Evolutionary conservation across 2,329 filamentous ascomycete genomes (phyloP), one percentile per base, ranked within the genome.

Genomic region (Calonectria ilicicola): DNA sequence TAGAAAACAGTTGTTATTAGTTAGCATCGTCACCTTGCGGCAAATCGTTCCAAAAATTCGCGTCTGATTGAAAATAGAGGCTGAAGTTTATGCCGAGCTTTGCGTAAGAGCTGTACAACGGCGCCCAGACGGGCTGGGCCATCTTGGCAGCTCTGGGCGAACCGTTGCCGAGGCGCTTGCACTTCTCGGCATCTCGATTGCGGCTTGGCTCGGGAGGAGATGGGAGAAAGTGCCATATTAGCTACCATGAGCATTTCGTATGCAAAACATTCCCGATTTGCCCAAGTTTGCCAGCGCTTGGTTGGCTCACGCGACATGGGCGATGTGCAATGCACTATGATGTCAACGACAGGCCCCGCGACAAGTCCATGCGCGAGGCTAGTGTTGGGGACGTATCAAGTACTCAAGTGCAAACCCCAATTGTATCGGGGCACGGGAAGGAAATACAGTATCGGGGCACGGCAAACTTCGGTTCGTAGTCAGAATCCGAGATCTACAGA

Each of bases 321-420:
- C 35, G 67, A 70, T 65, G 35, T 35, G 58, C 67, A 47, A 49
- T 70, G 67, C 67, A 49, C 5, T 29, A 70, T 70, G 67, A 70
- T 70, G 67, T 70, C 67, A 70, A 65, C 27, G 56, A 63, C 58
- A 38, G 10, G 38, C 23, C 56, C 47, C 47, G 35, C 29, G 49
- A 27, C n/a, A 15, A 29, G 19, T 21, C 27, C 17, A 32, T 17
- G 17, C 27, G 40, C 15, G 40, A 42, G n/a, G 42, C 42, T 46
- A 46, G 42, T n/a, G 42, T 19, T 42, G 40, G 42, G 6, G 17
- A n/a, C 42, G 42, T 14, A 21, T 21, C 19, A 10, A 46, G 32
- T n/a, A 46, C n/a, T 21, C 19, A 10, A 46, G 32, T n/a, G 23
- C n/a, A 21, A 5, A 10, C n/a, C 42, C n/a, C 42, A 46, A 10